Evolutionary conservation across 352 stramenopile species (phyloP).

Genomic region (Phytophthora chlamydospora): DNA sequence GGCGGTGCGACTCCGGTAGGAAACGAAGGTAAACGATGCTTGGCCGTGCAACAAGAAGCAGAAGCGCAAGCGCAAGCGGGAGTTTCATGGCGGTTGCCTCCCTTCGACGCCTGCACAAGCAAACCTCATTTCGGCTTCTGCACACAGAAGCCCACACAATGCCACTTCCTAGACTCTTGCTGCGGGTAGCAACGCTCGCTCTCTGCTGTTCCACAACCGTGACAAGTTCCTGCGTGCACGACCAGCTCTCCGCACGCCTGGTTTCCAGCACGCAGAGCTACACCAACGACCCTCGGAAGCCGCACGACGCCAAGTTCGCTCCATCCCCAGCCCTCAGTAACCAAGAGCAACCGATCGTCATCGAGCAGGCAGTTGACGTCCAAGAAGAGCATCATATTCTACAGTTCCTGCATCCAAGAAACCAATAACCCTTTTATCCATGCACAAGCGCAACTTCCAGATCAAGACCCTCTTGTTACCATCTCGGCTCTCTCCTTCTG

Average conservation of each 20-base stretch:
- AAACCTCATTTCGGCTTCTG: too few species aligned
- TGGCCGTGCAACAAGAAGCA: too few species aligned
- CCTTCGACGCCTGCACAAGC: too few species aligned
- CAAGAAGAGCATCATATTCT: neutral
- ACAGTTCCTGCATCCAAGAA: neutral
- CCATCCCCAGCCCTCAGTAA: neutral
- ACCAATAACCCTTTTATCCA: neutral
- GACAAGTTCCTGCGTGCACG: slow-evolving; percentile 19
- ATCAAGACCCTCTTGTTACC: slow-evolving; percentile 20
- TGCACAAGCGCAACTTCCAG: slow-evolving; percentile 1
- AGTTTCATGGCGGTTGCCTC: too few species aligned
- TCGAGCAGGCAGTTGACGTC: slow-evolving; percentile 24
- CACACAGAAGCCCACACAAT: neutral
- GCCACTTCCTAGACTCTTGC: neutral
- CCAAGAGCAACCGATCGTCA: slow-evolving; percentile 10
- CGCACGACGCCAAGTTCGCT: slow-evolving; percentile 6
- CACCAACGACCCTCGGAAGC: slow-evolving; percentile 21
- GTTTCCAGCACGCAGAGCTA: slow-evolving; percentile 28
- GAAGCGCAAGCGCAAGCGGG: too few species aligned
- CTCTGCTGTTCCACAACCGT: neutral
- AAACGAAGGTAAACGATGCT: too few species aligned
- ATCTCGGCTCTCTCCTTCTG: slow-evolving; percentile 1
- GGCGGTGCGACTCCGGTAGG: too few species aligned
- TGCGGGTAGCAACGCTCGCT: neutral
- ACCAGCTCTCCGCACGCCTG: slow-evolving; percentile 20